These are phyloP conservation scores for Alternaria conjuncta DNA, from an alignment of 2,329 filamentous ascomycete genomes.

Conservation along the genomic window DNA sequence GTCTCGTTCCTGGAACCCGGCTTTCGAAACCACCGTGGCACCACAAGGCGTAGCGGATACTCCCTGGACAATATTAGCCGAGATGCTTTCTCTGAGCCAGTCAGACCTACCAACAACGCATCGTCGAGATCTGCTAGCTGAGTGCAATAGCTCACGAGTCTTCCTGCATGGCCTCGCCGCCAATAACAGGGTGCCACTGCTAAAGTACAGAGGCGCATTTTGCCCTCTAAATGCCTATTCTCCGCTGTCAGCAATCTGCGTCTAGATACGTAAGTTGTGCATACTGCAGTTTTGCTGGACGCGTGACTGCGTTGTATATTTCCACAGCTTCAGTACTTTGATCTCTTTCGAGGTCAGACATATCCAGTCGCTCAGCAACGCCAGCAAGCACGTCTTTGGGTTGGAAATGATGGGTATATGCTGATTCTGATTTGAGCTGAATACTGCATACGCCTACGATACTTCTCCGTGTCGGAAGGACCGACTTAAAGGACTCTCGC, in stretches of 20 bases:
- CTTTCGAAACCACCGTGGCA: conserved; percentile 28
- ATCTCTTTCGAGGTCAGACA: conserved; percentile 22
- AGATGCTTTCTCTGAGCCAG: not conserved
- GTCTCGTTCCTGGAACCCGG: conserved; percentile 36
- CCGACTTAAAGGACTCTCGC: conserved; percentile 14
- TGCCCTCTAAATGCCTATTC: conserved; percentile 15
- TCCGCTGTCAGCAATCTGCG: conserved; percentile 1
- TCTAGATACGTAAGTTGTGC: not conserved
- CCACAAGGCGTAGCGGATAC: conserved; percentile 36
- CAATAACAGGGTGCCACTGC: conserved; percentile 36
- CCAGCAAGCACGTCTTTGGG: conserved; percentile 23
- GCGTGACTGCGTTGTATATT: conserved; percentile 28
- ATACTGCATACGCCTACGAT: conserved; percentile 38
- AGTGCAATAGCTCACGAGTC: conserved; percentile 33
- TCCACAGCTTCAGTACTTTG: conserved; percentile 20
- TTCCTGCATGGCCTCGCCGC: conserved; percentile 34
- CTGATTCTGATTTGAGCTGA: conserved; percentile 27
- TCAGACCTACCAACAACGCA: conserved; percentile 22
- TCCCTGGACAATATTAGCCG: conserved; percentile 15
- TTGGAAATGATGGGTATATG: conserved; percentile 26
- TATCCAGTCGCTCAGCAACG: not conserved
- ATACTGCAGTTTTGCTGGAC: conserved; percentile 32
- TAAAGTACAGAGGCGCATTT: conserved; percentile 28
- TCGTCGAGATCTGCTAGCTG: conserved; percentile 33
- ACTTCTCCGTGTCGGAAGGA: conserved; percentile 4